Percentiles rank a stretch among this genome's conserved stretches.
These are phyloP conservation scores for Podospora sp. DNA, from an alignment of 495 filamentous ascomycete species.

Conservation along the genomic window DNA sequence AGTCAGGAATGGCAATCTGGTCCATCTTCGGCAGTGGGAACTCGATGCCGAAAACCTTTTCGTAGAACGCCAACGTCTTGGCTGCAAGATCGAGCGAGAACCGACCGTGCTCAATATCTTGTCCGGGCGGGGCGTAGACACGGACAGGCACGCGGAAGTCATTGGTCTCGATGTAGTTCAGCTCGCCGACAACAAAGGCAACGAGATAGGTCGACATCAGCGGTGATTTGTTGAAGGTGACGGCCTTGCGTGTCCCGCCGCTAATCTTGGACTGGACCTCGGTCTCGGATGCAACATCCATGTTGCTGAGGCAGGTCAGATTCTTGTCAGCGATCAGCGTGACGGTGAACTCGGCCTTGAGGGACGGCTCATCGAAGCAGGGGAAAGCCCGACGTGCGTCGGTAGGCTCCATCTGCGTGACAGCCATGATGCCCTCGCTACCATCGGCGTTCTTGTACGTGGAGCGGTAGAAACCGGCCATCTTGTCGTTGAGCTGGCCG, in stretches of 20 bases:
- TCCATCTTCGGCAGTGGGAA: slow-evolving; percentile 89
- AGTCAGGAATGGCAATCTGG: slow-evolving; percentile 96
- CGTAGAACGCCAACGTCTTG: slow-evolving; percentile 69
- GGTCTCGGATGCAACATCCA: slow-evolving; percentile 71
- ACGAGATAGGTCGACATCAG: slow-evolving; percentile 79
- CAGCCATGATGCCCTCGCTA: slow-evolving; percentile 64
- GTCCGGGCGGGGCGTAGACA: slow-evolving; percentile 66
- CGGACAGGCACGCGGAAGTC: slow-evolving; percentile 73
- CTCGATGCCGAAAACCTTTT: slow-evolving; percentile 71
- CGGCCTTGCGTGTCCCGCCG: slow-evolving; percentile 63
- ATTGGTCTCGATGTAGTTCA: slow-evolving; percentile 74
- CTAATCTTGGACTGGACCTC: slow-evolving; percentile 58
- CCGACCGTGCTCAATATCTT: slow-evolving; percentile 65
- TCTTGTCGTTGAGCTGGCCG: slow-evolving; percentile 73
- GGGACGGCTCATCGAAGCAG: slow-evolving; percentile 76
- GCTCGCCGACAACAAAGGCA: slow-evolving; percentile 75
- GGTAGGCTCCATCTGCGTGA: slow-evolving; percentile 82
- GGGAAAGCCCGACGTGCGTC: slow-evolving; percentile 75
- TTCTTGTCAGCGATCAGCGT: slow-evolving; percentile 74
- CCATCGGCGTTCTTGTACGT: slow-evolving; percentile 71
- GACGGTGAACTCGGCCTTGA: slow-evolving; percentile 74
- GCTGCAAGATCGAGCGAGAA: slow-evolving; percentile 73
- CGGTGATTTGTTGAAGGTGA: slow-evolving; percentile 73
- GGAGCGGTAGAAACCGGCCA: slow-evolving; percentile 82
- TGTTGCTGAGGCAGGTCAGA: slow-evolving; percentile 77